phyloP scores from a whole-genome alignment of 805 yeast genomes.

The Saccharomyces paradoxus region DNA sequence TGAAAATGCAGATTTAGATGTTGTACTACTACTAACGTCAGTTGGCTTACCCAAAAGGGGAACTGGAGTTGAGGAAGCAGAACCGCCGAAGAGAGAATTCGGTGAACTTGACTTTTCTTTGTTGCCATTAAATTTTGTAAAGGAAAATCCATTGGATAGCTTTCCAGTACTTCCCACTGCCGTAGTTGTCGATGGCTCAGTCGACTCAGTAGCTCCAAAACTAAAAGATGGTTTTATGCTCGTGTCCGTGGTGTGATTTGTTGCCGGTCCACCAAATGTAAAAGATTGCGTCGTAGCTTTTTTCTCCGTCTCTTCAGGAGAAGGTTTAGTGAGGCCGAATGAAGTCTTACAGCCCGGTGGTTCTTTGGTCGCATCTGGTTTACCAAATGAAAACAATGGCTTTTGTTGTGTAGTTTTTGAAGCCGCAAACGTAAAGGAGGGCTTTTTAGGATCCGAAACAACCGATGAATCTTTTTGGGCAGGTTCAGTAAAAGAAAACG shows the following conservation, averaged over 20 bases:
- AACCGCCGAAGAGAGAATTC: not conserved
- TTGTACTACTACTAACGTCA: not conserved
- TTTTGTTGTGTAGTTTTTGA: not conserved
- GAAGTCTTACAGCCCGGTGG: not conserved
- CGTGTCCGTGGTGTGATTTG: not conserved
- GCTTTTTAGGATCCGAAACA: not conserved
- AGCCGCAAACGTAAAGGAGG: conserved; percentile 3
- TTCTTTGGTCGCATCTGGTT: not conserved
- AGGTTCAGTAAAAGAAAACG: not conserved
- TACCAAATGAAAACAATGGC: not conserved
- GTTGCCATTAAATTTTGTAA: not conserved
- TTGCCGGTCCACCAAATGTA: not conserved
- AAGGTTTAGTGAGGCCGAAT: not conserved
- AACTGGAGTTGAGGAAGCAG: conserved; percentile 1
- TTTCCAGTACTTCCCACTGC: not conserved
- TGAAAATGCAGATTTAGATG: conserved; percentile 3
- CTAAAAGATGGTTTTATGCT: conserved; percentile 5
- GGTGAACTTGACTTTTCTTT: not conserved
- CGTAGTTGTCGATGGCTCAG: not conserved
- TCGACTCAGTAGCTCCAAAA: conserved; percentile 2
- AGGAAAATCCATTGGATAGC: not conserved
- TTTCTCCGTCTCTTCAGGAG: not conserved
- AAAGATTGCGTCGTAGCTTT: not conserved
- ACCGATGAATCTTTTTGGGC: not conserved
- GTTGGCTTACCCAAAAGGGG: conserved; percentile 1